Evolutionary conservation across 139 green algal species (phyloP).

Genomic region (Coelastrella sp.): DNA sequence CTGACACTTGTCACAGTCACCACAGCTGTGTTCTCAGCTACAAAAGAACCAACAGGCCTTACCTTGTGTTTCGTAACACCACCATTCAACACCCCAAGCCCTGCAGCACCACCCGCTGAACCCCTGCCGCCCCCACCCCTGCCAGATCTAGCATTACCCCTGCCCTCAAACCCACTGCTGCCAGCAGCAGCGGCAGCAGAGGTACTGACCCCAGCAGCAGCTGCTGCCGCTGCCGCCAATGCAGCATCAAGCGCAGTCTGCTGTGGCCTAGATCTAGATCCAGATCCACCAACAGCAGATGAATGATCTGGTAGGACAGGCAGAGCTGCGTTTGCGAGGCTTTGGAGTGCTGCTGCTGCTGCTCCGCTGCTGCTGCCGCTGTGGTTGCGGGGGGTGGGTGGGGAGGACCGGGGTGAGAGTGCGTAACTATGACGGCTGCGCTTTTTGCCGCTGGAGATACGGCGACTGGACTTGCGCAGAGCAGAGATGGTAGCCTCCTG

Average conservation of each 20-base stretch:
- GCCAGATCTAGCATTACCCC: not conserved
- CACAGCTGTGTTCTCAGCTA: not conserved
- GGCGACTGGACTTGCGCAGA: slow-evolving; percentile 32
- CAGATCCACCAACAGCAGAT: not conserved
- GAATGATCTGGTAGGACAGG: no score
- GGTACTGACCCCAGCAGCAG: slow-evolving; percentile 7
- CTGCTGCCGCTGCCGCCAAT: not conserved
- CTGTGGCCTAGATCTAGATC: not conserved
- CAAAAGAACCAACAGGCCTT: not conserved
- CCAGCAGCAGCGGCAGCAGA: slow-evolving; percentile 21
- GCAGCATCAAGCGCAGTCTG: not conserved
- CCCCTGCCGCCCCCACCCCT: not conserved
- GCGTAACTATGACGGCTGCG: not conserved
- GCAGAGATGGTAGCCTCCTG: slow-evolving; percentile 11
- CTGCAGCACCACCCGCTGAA: not conserved
- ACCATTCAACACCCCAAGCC: not conserved
- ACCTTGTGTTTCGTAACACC: not conserved
- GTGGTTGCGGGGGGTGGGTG: not conserved
- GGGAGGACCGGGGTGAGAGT: not conserved
- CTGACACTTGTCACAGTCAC: no score
- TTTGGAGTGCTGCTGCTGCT: not conserved
- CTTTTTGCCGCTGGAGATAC: not conserved
- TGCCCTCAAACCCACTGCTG: not conserved
- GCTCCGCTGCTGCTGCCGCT: slow-evolving; percentile 18
- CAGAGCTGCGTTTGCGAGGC: no score